Percentiles rank a stretch among this genome's conserved stretches.
Conservation (phyloP, 1,139 yeast genomes). For the Candida tropicalis region DNA sequence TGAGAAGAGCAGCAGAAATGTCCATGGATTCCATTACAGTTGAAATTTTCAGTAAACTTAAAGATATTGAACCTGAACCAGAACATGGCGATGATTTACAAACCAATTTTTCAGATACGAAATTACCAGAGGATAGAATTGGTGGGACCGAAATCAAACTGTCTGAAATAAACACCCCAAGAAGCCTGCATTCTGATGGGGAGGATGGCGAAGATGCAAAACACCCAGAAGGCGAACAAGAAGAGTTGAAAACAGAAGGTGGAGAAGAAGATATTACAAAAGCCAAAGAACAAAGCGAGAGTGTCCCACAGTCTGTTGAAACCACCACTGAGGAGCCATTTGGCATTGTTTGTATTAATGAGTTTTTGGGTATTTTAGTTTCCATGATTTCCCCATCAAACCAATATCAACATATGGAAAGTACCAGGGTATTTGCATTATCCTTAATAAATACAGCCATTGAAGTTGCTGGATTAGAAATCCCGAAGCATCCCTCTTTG, state of each 20-base stretch:
- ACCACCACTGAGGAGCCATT: slow-evolving; percentile 45
- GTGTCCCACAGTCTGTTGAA: slow-evolving; percentile 3
- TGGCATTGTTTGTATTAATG: slow-evolving; percentile 70
- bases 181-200: slow-evolving; percentile 11
- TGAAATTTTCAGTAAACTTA: slow-evolving; percentile 64
- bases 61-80: slow-evolving; percentile 55
- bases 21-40: slow-evolving; percentile 74
- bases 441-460: slow-evolving; percentile 75
- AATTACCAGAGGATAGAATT: slow-evolving; percentile 43
- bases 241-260: slow-evolving; percentile 12
- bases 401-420: slow-evolving; percentile 82
- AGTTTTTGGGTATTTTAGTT: slow-evolving; percentile 72
- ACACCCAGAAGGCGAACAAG: slow-evolving; percentile 11
- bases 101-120: slow-evolving; percentile 36
- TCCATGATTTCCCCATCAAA: slow-evolving; percentile 84
- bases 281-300: too few species aligned
- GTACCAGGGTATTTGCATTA: slow-evolving; percentile 82
- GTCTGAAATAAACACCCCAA: slow-evolving; percentile 16
- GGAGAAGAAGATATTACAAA: slow-evolving; percentile 27
- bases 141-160: slow-evolving; percentile 34
- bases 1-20: slow-evolving; percentile 88
- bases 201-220: slow-evolving; percentile 10
- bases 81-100: slow-evolving; percentile 31
- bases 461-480: slow-evolving; percentile 75
- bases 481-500: slow-evolving; percentile 68